Evolutionary conservation across 805 yeast species (phyloP).

Genomic region (Spencermartinsiella europaea): DNA sequence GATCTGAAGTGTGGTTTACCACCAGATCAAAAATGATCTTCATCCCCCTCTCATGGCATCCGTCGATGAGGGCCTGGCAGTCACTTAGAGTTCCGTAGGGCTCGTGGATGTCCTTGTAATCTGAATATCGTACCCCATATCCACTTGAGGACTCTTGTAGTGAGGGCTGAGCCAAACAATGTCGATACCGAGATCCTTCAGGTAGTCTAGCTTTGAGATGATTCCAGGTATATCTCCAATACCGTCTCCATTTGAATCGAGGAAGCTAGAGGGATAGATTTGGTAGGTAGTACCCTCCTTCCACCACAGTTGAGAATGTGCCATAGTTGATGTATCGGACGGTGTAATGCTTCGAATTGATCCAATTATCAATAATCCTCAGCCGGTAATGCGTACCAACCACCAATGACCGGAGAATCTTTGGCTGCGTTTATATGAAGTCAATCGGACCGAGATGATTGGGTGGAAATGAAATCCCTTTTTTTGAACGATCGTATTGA

Average conservation of each 20-base stretch:
- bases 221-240: slow-evolving; percentile 55
- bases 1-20: slow-evolving; percentile 52
- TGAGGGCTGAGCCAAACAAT: slow-evolving; percentile 55
- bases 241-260: slow-evolving; percentile 57
- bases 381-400: too few species aligned
- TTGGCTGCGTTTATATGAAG: too few species aligned
- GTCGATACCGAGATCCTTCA: slow-evolving; percentile 46
- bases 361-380: too few species aligned
- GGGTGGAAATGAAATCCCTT: too few species aligned
- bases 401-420: too few species aligned
- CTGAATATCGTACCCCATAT: slow-evolving; percentile 61
- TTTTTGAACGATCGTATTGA: too few species aligned
- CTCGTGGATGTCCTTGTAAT: slow-evolving; percentile 48
- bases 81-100: slow-evolving; percentile 52
- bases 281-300: slow-evolving; percentile 53
- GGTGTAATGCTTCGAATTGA: too few species aligned
- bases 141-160: slow-evolving; percentile 54
- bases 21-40: slow-evolving; percentile 51
- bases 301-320: slow-evolving; percentile 37
- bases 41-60: slow-evolving; percentile 45
- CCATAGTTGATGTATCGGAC: neutral
- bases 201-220: slow-evolving; percentile 46
- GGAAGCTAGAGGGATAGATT: slow-evolving; percentile 57
- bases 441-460: too few species aligned
- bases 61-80: slow-evolving; percentile 44